phyloP scores from a whole-genome alignment of 139 green algal species.

The Picochlorum costavermella region DNA sequence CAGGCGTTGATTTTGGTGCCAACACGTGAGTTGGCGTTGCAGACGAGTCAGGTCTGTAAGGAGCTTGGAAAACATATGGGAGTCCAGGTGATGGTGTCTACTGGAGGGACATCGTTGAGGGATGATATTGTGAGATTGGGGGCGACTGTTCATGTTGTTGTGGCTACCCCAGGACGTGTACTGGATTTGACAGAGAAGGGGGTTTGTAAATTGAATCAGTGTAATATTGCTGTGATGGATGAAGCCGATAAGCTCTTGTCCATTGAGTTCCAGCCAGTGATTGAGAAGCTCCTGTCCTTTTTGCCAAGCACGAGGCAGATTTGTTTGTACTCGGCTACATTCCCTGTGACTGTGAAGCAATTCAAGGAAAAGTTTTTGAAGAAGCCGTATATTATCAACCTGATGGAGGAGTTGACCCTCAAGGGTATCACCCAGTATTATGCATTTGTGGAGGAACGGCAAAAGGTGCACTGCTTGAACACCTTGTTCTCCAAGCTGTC shows the following conservation, averaged over 20 bases:
- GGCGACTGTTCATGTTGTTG: constrained; percentile 83
- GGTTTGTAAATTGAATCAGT: constrained; percentile 83
- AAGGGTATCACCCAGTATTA: constrained; percentile 96
- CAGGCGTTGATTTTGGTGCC: constrained; percentile 96
- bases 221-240: constrained; percentile 90
- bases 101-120: constrained; percentile 88
- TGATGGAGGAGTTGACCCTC: constrained; percentile 99
- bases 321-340: constrained; percentile 95
- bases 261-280: constrained; percentile 91
- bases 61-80: constrained; percentile 95
- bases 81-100: constrained; percentile 94
- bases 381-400: constrained; percentile 98
- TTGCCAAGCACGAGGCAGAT: constrained; percentile 84
- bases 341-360: constrained; percentile 96
- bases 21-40: constrained; percentile 94
- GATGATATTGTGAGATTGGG: constrained; percentile 99
- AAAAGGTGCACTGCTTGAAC: constrained; percentile 93
- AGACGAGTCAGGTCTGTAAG: constrained; percentile 87
- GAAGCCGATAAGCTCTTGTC: constrained; percentile 97
- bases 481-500: constrained; percentile 90
- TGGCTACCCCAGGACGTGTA: constrained; percentile 95
- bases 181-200: constrained; percentile 92
- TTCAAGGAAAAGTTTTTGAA: constrained; percentile 96
- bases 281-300: constrained; percentile 91
- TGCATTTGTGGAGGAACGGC: constrained; percentile 97